phyloP scores from a whole-genome alignment of 257 asterid genomes.

The Paraleonurus japonicus region DNA sequence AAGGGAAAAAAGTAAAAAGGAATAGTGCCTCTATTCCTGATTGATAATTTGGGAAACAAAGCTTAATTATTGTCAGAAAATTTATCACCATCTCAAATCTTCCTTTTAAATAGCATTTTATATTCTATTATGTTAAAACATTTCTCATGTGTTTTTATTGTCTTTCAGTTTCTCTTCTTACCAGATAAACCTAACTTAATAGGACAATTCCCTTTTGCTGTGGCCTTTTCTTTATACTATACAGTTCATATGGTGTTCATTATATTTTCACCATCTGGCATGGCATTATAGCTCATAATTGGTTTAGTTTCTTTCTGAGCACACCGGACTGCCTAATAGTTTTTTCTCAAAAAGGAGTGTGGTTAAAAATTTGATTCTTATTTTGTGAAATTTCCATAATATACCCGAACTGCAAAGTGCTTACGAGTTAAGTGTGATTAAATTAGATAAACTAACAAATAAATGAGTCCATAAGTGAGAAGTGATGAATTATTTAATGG shows the following conservation, averaged over 20 bases:
- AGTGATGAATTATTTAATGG: background rate
- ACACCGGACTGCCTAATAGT: background rate
- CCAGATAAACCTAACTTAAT: background rate
- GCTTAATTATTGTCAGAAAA: background rate
- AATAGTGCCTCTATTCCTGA: background rate
- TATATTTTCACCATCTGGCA: no score
- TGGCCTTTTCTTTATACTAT: background rate
- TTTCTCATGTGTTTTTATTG: background rate
- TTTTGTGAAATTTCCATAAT: background rate
- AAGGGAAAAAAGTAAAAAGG: background rate
- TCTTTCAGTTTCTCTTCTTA: background rate
- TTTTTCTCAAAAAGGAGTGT: background rate
- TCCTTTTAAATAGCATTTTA: background rate
- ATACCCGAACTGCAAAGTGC: background rate
- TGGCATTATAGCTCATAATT: no score
- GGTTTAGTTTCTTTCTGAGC: background rate
- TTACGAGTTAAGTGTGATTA: background rate
- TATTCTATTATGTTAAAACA: background rate
- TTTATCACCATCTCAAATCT: background rate
- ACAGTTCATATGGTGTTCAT: no score
- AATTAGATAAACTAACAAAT: background rate
- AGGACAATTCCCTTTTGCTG: background rate
- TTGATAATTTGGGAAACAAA: background rate
- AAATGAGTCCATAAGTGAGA: background rate
- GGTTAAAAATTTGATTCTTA: background rate